Evolutionary conservation across 1,139 yeast species (phyloP), one percentile per base, ranked within the genome.

Genomic region (Sugiyamaella neomexicana): DNA sequence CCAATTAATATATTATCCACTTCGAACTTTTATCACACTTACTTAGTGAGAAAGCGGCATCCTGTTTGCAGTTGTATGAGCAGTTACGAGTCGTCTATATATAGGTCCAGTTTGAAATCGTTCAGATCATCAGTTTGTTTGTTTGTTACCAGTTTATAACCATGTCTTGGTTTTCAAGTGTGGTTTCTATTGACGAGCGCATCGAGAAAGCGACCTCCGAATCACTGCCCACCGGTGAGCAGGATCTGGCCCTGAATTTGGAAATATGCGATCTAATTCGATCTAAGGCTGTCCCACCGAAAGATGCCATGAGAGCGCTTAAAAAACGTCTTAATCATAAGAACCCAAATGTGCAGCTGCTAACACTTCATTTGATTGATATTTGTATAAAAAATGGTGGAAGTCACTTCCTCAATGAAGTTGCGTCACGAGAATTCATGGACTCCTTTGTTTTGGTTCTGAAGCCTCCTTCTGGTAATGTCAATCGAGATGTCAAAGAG

Each of bases 301-400:
- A 83, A 65, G 93, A 86, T 60, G 89, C 96, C 46, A 87, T 91
- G 95, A 74, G 95, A 60, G 75, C 85, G 15, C 73, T 93, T 59
- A 90, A 89, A 74, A 85, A 84, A 61, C 77, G 97, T 49, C 73
- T 91, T 39, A 75, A 85, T 29, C 75, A 79, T 56, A 79, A 81
- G 16, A 79, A 81, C 61, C 96, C 97, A 6, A 90, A 90, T 69
- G 80, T 85, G 31, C 87, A 88, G 63, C 76, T 82, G 38, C 80
- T 93, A 8, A 78, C 91, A 0, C 78, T 95, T 65, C 86, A 86
- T 66, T 75, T 95, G 60, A 76, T 85, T 23, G 98, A 93, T 65
- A 80, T 89, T 46, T 89, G 97, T 71, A 86, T 93, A 55, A 93
- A 95, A 73, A 93, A 95, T 69, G 91, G 97, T 49, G 99, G 99